Conservation (phyloP, 176 grass and related monocot genomes). For the Aegilops speltoides region DNA sequence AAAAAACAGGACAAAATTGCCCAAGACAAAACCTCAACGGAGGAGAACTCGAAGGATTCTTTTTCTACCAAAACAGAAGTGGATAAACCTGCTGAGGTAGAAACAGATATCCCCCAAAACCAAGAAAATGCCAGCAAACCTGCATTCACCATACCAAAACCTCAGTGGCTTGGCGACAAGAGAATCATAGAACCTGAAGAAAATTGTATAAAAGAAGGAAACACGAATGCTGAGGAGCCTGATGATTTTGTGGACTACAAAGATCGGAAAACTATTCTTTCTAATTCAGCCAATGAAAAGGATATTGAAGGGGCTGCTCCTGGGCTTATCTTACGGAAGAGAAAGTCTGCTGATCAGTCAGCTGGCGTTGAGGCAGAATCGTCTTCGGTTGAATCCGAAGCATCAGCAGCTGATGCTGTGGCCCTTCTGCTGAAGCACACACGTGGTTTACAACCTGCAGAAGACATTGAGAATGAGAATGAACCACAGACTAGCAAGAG, state of each 20-base stretch:
- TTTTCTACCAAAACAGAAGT: slow-evolving; percentile 19
- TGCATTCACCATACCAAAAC: slow-evolving; percentile 55
- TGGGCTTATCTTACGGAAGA: slow-evolving; percentile 91
- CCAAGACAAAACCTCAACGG: not conserved
- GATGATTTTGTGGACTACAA: slow-evolving; percentile 95
- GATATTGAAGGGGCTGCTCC: slow-evolving; percentile 72
- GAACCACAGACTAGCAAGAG: slow-evolving; percentile 15
- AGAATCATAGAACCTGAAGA: slow-evolving; percentile 53
- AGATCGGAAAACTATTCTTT: slow-evolving; percentile 67
- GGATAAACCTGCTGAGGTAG: slow-evolving; percentile 23
- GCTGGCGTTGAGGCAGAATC: slow-evolving; percentile 33
- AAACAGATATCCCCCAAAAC: slow-evolving; percentile 27
- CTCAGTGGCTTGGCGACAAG: slow-evolving; percentile 93
- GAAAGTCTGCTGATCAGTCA: slow-evolving; percentile 43
- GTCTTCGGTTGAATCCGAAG: slow-evolving; percentile 58
- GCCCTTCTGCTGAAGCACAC: slow-evolving; percentile 91
- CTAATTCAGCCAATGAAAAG: slow-evolving; percentile 41
- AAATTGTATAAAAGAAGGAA: slow-evolving; percentile 51
- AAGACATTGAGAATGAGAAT: slow-evolving; percentile 44
- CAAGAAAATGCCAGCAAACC: slow-evolving; percentile 45
- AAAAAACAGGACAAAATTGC: slow-evolving; percentile 39
- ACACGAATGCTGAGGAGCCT: slow-evolving; percentile 48
- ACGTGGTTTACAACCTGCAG: slow-evolving; percentile 55
- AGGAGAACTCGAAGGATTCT: slow-evolving; percentile 39
- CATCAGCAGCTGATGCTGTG: slow-evolving; percentile 87